Evolutionary conservation across 768 basidiomycete genomes (phyloP).

Genomic region (Serendipita sp.): DNA sequence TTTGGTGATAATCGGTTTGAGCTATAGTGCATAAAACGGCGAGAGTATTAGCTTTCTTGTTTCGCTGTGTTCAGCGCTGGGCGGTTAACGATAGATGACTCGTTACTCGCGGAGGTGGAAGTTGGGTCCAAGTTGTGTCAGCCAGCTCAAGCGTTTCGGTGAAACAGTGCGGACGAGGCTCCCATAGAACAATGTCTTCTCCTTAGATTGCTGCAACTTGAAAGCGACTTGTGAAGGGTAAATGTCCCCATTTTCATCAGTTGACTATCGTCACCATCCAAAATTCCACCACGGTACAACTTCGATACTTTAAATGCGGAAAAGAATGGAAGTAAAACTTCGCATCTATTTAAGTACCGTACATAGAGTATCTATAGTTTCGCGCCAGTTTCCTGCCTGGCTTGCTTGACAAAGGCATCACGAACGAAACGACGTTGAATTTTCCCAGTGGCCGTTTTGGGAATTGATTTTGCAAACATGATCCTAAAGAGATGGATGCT

Average conservation of each 20-base stretch:
- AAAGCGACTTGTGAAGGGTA: no score
- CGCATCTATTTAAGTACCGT: not conserved
- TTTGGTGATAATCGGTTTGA: constrained; percentile 21
- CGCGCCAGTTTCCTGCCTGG: constrained; percentile 2
- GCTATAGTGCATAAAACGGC: constrained; percentile 54
- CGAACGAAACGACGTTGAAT: constrained; percentile 16
- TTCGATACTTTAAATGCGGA: no score
- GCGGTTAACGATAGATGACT: not conserved
- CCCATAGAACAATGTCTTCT: no score
- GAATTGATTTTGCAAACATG: constrained; percentile 13
- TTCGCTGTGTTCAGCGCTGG: not conserved
- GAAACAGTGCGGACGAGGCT: no score
- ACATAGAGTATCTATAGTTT: constrained; percentile 4
- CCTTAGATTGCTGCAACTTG: no score
- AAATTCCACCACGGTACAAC: no score
- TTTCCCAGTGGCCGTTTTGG: constrained; percentile 17
- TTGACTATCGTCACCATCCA: no score
- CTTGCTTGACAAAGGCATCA: constrained; percentile 12
- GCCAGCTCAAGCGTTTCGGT: no score
- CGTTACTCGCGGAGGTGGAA: not conserved
- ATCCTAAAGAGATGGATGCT: constrained; percentile 8
- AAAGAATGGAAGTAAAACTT: no score
- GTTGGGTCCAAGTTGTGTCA: not conserved
- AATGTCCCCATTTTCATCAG: no score
- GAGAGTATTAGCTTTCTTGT: constrained; percentile 6